Base-by-base conservation (phyloP, 108 stramenopile genomes). In the Stephanodiscus minutulus region DNA sequence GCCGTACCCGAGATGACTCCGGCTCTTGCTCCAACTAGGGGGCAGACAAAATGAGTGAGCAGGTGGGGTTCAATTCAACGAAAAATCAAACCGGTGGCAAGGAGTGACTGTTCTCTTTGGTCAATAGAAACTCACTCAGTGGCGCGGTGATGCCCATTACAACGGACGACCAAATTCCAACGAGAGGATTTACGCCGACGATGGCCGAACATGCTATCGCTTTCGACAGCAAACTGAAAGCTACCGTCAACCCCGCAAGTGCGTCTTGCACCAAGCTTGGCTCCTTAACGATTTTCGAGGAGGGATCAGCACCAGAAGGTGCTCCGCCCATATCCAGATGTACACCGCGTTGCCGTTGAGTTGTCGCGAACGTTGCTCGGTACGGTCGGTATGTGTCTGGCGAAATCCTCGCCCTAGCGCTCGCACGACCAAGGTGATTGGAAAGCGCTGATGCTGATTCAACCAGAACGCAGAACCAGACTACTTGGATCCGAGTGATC, bases 1-100 rank as follows among this genome's bases (percentile, higher is more conserved):
- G 81, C 81, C 0, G 81, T 65, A 5, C 81, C 81, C 5, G 62
- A 72, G 21, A 82, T 82, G 31, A 82, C 70, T 22, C 80, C 80
- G 5, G 55, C 33, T 12, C 66, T 72, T 36, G 60, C 60, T 28
- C 78, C 72, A 11, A 73, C 69, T 64, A 17, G 36, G 33, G 21
- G 24, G 50, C 11, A 13, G 7, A 0, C 3, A 9, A 15, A 52
- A 33, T 18, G 11, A 3, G 12, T n/a, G 37, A 9, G 20, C n/a
- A 2, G 31, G 0, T 24, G 52, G n/a, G 20, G 13, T 5, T 25
- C 10, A 3, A 24, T 29, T 9, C 18, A n/a, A 15, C 18, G n/a
- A 46, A 24, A 50, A 27, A 12, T 1, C 13, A 43, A 8, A 20
- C 25, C 11, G 21, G 20, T 22, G 24, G 0, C 13, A 29, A n/a